Base-by-base conservation (phyloP, 768 basidiomycete species). In the Lactifluus rugatus region DNA sequence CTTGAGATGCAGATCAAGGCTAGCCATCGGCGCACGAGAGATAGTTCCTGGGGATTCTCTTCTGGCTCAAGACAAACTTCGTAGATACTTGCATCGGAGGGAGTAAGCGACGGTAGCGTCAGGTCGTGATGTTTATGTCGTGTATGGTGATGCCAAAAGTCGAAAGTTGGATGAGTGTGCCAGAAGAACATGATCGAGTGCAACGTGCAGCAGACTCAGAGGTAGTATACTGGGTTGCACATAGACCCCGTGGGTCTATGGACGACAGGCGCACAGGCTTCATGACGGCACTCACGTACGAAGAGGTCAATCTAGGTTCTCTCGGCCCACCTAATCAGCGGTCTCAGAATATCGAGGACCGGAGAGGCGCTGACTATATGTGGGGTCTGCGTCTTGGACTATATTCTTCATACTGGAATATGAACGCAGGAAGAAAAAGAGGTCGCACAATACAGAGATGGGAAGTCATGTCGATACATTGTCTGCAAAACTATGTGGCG, bases 21-120 rank as follows among this genome's bases (percentile, higher is more conserved):
- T 21, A 65, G 32, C 67, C 67, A 68, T 52, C 60, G 53, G n/a
- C 59, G 58, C 47, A 23, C 60, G 6, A 58, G 36, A 2, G 66
- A 26, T 8, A 62, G 31, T 46, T 59, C 42, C 49, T 64, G 66
- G 4, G 67, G 67, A 41, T 68, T 58, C 4, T 68, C 67, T 8
- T 48, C 45, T 9, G 62, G 52, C 7, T 34, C 57, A 1, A 66
- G 62, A 4, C 8, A 55, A n/a, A 66, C 64, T 17, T 64, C 53
- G 23, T 56, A 66, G 6, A 36, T 7, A 36, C 13, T 47, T 14
- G 28, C 45, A 10, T 10, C 36, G 28, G 42, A 28, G 6, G 36
- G 16, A 13, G 31, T 13, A 31, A 21, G n/a, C n/a, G n/a, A 34
- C 13, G 31, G 16, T 6, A 17, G 25, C 3, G 55, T 23, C 3